phyloP scores from a whole-genome alignment of 768 basidiomycete species.

The Pleurotus tuoliensis region DNA sequence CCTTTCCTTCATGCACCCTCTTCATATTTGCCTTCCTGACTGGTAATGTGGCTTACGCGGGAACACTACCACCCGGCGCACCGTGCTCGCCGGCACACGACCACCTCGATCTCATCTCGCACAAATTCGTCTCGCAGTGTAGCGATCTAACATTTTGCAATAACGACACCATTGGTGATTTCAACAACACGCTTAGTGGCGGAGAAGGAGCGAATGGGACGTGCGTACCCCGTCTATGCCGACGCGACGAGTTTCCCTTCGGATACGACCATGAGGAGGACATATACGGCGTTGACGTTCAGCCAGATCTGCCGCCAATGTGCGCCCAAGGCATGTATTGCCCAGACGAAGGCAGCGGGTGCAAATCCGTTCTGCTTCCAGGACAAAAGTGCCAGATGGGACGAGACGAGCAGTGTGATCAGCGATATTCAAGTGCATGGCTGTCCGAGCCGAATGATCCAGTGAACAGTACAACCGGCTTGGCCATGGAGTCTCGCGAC shows the following conservation, averaged over 20 bases:
- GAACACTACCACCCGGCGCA: slow-evolving; percentile 6
- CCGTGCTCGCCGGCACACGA: slow-evolving; percentile 42
- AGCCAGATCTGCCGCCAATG: slow-evolving; percentile 39
- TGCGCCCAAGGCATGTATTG: slow-evolving; percentile 56
- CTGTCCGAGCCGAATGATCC: too few relatives aligned
- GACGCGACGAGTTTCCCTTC: slow-evolving; percentile 59
- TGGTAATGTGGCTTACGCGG: not conserved
- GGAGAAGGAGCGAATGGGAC: slow-evolving; percentile 26
- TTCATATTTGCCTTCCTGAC: too few relatives aligned
- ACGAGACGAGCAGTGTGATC: slow-evolving; percentile 54
- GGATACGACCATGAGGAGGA: slow-evolving; percentile 32
- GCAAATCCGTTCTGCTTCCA: slow-evolving; percentile 33
- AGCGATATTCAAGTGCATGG: slow-evolving; percentile 26
- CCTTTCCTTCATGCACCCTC: too few relatives aligned
- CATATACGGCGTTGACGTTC: too few relatives aligned
- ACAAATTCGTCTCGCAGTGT: slow-evolving; percentile 61
- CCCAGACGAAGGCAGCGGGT: slow-evolving; percentile 63
- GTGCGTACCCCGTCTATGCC: slow-evolving; percentile 52
- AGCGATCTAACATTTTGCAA: slow-evolving; percentile 52
- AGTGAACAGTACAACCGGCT: too few relatives aligned
- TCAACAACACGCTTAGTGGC: not conserved
- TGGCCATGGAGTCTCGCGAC: too few relatives aligned
- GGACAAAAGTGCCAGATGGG: slow-evolving; percentile 56
- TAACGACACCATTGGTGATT: not conserved
- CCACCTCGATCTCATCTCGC: slow-evolving; percentile 48